A percentile compares a stretch with the other conserved stretches of the same genome.
Conservation (phyloP, 2,329 filamentous ascomycete species). For the Trichoderma citrinoviride region DNA sequence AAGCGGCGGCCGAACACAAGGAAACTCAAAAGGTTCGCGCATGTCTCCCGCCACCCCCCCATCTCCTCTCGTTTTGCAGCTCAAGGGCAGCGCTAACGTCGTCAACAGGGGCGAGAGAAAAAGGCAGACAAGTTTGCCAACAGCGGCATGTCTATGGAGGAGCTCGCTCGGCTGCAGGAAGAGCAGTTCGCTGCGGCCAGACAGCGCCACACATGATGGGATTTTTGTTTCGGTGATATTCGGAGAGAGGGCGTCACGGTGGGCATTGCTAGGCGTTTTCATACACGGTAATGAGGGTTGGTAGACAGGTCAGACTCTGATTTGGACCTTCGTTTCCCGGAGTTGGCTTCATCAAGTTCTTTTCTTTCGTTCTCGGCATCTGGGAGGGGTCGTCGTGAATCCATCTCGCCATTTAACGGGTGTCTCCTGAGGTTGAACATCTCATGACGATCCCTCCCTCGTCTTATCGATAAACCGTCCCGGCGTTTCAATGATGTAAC, state of each 20-base stretch:
- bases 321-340: background rate
- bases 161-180: slow-evolving; percentile 83
- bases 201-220: slow-evolving; percentile 33
- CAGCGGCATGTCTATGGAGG: slow-evolving; percentile 86
- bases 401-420: background rate
- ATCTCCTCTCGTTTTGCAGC: background rate
- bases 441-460: background rate
- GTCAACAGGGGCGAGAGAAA: slow-evolving; percentile 80
- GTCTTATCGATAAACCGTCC: slow-evolving; percentile 23
- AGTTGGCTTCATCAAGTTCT: background rate
- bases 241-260: slow-evolving; percentile 27
- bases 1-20: slow-evolving; percentile 87
- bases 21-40: slow-evolving; percentile 76
- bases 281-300: slow-evolving; percentile 18
- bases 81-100: slow-evolving; percentile 48
- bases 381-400: background rate
- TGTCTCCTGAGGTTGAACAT: background rate
- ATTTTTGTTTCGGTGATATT: slow-evolving; percentile 9
- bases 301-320: slow-evolving; percentile 16
- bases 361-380: background rate
- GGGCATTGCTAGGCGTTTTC: slow-evolving; percentile 39
- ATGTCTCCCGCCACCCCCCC: background rate
- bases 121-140: slow-evolving; percentile 97
- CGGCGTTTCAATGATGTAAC: slow-evolving; percentile 18
- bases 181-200: slow-evolving; percentile 81